Evolutionary conservation across 1,139 yeast species (phyloP), one percentile per base, ranked within the genome.

Genomic region (Taiozyma sp.): DNA sequence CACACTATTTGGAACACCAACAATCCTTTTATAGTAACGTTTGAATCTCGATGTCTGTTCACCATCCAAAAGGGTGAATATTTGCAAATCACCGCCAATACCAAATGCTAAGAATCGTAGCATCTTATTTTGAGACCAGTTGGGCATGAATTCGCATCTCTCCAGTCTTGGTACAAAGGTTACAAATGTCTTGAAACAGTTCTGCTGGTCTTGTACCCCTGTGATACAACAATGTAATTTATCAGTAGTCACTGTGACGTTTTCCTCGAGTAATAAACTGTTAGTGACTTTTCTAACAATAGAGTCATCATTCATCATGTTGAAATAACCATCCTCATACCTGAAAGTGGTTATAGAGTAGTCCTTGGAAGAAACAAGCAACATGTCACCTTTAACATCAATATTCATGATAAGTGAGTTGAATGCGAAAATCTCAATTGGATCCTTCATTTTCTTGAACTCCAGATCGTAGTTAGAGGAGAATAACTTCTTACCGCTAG

Each of bases 31-130:
- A 44, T 44, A 41, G 58, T 48, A 44, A 60, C 68, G 4, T 48
- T 48, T 14, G 55, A 56, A 26, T 13, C 32, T 39, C 11, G 39
- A 30, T 6, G 50, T 48, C 14, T 57, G 49, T 1, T 55, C 28
- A 14, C 43, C 45, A 43, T 52, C 48, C 28, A 61, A 28, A 7
- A 59, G 10, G 2, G 63, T 63, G 61, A 56, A 67, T 3, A 66
- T 50, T 6, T 70, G 65, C 6, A 80, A 58, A 49, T 79, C 82
- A 1, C 86, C 86, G 57, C 73, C 75, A 6, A 80, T 69, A 0
- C 82, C 77, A 49, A 74, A 66, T 2, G 80, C 55, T 4, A 78
- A 56, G 46, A 69, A 68, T 43, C 65, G 60, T n/a, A 47, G 30
- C 14, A 50, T 44, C 19, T 37, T 30, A 11, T 45, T 13, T 10